Percentiles rank a stretch among this genome's conserved stretches.
These are phyloP conservation scores for Flaveria linearis DNA, from an alignment of 129 eudicot species.

Conservation along the genomic window DNA sequence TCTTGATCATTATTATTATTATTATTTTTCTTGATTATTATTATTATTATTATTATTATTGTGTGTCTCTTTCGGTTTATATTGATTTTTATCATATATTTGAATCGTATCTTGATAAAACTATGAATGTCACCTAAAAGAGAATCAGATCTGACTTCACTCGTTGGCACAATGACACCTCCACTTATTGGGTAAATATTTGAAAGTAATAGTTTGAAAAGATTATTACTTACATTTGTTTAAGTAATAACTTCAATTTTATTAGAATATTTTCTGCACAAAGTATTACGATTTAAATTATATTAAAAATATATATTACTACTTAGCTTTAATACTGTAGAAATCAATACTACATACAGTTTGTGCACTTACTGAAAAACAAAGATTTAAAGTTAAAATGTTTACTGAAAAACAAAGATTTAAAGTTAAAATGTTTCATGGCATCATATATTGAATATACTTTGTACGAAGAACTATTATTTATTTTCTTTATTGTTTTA, in stretches of 20 bases:
- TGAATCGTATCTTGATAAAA: constrained; percentile 14
- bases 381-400: no score
- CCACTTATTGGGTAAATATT: neutral
- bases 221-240: neutral
- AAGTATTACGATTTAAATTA: neutral
- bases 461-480: no score
- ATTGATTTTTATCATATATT: neutral
- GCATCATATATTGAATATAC: no score
- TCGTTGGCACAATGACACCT: neutral
- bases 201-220: no score
- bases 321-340: neutral
- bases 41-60: no score
- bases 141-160: constrained; percentile 37
- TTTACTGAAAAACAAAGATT: no score
- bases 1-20: neutral
- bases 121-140: constrained; percentile 30
- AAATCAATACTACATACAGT: no score
- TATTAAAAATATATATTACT: neutral
- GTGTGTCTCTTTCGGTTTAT: neutral
- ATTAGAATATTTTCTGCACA: neutral
- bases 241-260: neutral
- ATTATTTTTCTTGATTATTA: neutral
- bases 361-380: no score
- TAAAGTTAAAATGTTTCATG: no score
- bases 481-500: no score